These are phyloP conservation scores for Ascochyta viciae-villosae DNA, from an alignment of 2,329 filamentous ascomycete genomes.

Conservation along the genomic window DNA sequence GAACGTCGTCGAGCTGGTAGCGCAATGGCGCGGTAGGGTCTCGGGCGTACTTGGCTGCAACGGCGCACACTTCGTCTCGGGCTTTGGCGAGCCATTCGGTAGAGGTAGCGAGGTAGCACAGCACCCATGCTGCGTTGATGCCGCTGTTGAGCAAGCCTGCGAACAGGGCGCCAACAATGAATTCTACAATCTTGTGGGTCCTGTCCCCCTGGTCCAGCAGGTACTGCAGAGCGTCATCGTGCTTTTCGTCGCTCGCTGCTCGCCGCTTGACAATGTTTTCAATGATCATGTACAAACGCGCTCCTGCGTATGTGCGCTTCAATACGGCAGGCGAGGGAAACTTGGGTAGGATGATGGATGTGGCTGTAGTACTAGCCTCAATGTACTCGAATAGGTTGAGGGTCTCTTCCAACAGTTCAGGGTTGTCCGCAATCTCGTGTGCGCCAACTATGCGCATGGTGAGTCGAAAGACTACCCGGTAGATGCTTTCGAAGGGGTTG, in stretches of 20 bases:
- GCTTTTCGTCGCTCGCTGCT: constrained; percentile 49
- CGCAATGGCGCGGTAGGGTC: constrained; percentile 44
- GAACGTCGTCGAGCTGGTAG: constrained; percentile 53
- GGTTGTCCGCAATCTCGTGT: constrained; percentile 61
- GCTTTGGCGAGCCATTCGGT: constrained; percentile 55
- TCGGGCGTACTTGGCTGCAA: constrained; percentile 54
- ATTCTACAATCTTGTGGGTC: constrained; percentile 54
- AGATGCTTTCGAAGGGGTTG: constrained; percentile 63
- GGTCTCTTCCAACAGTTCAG: constrained; percentile 51
- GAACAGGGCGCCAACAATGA: constrained; percentile 62
- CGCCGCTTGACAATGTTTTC: constrained; percentile 57
- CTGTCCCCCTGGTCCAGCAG: constrained; percentile 61
- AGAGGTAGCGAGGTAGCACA: constrained; percentile 43
- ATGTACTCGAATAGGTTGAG: constrained; percentile 57
- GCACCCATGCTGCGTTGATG: constrained; percentile 61
- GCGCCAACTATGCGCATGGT: constrained; percentile 64
- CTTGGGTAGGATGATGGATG: constrained; percentile 61
- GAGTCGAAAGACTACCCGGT: constrained; percentile 62
- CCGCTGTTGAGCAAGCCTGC: constrained; percentile 66
- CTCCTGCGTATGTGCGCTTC: constrained; percentile 55
- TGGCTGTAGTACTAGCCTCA: constrained; percentile 53
- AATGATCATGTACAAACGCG: constrained; percentile 58
- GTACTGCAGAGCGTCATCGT: constrained; percentile 61
- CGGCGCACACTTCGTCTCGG: constrained; percentile 57
- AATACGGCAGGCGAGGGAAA: constrained; percentile 56